Conservation (phyloP, 768 basidiomycete genomes). For the Collybiopsis luxurians region DNA sequence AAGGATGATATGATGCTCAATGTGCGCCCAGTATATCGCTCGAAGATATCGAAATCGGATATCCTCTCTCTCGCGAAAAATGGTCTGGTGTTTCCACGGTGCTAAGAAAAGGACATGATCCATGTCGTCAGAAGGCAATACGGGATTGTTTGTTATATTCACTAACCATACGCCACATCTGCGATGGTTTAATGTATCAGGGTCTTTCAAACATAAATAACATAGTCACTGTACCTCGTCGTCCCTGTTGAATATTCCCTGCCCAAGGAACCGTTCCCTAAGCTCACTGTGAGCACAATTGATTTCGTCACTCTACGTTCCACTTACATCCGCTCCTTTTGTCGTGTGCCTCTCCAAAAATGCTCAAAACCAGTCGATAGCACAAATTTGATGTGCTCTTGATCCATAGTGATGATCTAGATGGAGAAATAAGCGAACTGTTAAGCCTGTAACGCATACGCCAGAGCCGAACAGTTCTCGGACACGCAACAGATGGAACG, state of each 20-base stretch:
- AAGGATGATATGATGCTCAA: constrained; percentile 45
- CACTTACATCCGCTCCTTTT: constrained; percentile 65
- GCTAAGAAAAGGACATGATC: constrained; percentile 34
- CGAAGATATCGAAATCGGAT: constrained; percentile 68
- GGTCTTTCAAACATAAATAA: background rate
- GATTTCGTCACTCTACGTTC: background rate
- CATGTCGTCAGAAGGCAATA: background rate
- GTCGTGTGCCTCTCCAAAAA: constrained; percentile 64
- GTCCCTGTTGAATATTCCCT: constrained; percentile 77
- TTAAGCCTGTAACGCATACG: background rate
- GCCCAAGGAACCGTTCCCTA: constrained; percentile 64
- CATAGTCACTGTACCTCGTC: constrained; percentile 44
- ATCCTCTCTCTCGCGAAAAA: constrained; percentile 75
- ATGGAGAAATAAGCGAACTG: background rate
- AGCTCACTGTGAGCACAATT: too few relatives aligned
- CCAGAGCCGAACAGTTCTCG: background rate
- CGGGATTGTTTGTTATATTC: background rate
- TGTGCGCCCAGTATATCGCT: constrained; percentile 47
- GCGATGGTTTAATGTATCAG: constrained; percentile 9
- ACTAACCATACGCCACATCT: constrained; percentile 66
- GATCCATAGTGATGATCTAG: constrained; percentile 75
- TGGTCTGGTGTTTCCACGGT: constrained; percentile 64
- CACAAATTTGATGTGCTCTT: constrained; percentile 63
- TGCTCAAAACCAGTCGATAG: constrained; percentile 62
- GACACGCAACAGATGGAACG: too few relatives aligned